Percentiles rank a stretch among this genome's conserved stretches.
Conservation (phyloP, 2,329 filamentous ascomycete genomes). For the Teratosphaeria destructans region DNA sequence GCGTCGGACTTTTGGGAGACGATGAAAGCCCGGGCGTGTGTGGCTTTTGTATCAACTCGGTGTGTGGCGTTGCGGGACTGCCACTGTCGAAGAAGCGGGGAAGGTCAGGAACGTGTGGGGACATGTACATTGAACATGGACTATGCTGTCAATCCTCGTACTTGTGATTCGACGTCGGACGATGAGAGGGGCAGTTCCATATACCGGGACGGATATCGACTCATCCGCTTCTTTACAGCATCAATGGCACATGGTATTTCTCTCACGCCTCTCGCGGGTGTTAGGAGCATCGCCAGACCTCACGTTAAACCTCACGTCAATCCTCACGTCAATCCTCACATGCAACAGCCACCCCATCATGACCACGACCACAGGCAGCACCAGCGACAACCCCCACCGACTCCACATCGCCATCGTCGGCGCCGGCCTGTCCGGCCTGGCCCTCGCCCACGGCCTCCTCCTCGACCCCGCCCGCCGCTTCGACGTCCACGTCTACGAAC, state of each 20-base stretch:
- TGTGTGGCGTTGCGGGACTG: neutral
- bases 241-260: neutral
- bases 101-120: neutral
- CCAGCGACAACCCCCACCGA: neutral
- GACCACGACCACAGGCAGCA: neutral
- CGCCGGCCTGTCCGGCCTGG: neutral
- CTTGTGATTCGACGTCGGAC: too few species aligned
- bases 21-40: neutral
- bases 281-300: neutral
- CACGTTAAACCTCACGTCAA: too few species aligned
- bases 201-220: too few species aligned
- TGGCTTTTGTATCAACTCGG: neutral
- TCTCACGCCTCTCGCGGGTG: neutral
- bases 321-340: too few species aligned
- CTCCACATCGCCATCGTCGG: neutral
- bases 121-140: neutral
- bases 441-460: neutral
- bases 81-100: neutral
- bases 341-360: neutral
- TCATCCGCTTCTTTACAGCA: neutral
- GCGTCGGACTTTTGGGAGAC: neutral
- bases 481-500: neutral
- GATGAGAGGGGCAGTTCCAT: too few species aligned
- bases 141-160: neutral
- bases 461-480: neutral